These are phyloP conservation scores for Parastagonospora nodorum DNA, from an alignment of 2,329 filamentous ascomycete species.

Conservation along the genomic window DNA sequence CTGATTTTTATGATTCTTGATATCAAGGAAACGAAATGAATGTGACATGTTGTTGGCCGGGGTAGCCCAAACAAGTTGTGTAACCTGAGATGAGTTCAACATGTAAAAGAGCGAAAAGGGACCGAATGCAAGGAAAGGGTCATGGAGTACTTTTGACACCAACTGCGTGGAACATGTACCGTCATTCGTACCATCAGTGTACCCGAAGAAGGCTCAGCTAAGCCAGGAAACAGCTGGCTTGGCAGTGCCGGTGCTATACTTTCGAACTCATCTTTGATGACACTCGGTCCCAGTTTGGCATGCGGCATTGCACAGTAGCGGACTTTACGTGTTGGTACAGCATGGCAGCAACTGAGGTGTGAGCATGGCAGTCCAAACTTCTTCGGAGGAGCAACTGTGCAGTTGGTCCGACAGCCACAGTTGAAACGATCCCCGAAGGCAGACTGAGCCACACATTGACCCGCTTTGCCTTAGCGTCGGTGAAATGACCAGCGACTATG, in stretches of 20 bases:
- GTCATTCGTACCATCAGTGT: not conserved
- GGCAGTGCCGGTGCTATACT: not conserved
- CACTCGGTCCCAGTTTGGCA: not conserved
- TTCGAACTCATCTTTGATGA: not conserved
- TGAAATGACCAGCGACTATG: not conserved
- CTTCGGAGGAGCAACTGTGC: not conserved
- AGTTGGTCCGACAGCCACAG: not conserved
- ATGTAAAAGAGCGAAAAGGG: constrained; percentile 1
- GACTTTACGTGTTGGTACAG: not conserved
- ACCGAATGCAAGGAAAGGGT: not conserved
- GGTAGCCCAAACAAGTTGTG: not conserved
- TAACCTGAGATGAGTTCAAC: not conserved
- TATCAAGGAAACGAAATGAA: constrained; percentile 1
- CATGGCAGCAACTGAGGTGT: not conserved
- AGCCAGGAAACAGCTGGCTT: not conserved
- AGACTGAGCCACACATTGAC: not conserved
- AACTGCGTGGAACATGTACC: not conserved
- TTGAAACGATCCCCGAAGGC: not conserved
- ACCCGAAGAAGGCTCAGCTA: not conserved
- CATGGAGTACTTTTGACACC: not conserved
- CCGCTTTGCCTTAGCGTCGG: not conserved
- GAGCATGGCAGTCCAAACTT: not conserved
- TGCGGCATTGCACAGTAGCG: not conserved
- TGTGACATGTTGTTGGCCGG: constrained; percentile 5
- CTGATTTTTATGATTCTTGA: not conserved